Conservation (phyloP, 176 grass and related monocot genomes). For the Stipa capillata region DNA sequence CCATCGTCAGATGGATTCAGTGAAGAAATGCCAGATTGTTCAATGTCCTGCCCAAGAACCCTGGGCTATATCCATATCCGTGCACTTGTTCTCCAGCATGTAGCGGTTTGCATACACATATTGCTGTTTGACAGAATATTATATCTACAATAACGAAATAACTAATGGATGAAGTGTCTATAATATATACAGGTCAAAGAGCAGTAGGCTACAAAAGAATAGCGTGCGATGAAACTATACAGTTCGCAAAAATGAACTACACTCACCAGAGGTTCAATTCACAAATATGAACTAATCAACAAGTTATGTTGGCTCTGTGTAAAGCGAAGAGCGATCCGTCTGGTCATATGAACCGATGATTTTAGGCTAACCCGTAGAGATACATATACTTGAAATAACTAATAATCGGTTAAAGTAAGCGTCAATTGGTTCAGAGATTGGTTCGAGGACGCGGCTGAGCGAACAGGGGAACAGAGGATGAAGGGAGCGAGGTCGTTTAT, state of each 20-base stretch:
- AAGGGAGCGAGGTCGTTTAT: too few species aligned
- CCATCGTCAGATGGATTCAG: neutral
- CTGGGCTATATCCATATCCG: too few species aligned
- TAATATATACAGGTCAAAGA: neutral
- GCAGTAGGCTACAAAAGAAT: slow-evolving; percentile 1
- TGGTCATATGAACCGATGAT: slow-evolving; percentile 1
- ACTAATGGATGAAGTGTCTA: neutral
- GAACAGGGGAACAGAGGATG: too few species aligned
- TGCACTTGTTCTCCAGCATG: too few species aligned
- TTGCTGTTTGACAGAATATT: neutral
- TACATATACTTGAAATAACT: neutral
- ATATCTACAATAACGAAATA: neutral
- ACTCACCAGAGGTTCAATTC: neutral
- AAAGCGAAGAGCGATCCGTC: neutral
- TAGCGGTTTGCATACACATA: too few species aligned
- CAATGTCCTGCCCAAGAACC: neutral
- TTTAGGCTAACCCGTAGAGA: neutral
- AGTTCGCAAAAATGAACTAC: neutral
- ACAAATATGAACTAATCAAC: slow-evolving; percentile 12
- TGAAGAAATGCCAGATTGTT: neutral
- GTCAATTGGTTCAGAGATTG: too few species aligned
- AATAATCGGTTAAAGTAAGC: neutral
- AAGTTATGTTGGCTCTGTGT: neutral
- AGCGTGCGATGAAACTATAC: neutral
- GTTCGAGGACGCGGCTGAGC: too few species aligned